A percentile compares a stretch with the other conserved stretches of the same genome.
Conservation (phyloP, 768 basidiomycete genomes). For the Kwoniella sp. region DNA sequence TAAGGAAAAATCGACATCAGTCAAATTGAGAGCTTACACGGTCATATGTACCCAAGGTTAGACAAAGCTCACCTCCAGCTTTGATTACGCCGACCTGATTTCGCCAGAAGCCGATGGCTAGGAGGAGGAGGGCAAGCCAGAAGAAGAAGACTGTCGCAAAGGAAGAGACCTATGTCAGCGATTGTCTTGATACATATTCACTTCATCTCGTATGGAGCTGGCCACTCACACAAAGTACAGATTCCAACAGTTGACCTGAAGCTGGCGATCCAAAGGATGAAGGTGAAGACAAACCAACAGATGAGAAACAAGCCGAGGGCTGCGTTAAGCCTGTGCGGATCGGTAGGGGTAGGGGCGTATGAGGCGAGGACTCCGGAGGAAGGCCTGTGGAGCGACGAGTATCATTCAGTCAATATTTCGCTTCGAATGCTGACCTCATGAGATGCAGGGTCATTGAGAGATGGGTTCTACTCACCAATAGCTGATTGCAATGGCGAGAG, state of each 20-base stretch:
- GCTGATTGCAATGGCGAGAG: constrained; percentile 14
- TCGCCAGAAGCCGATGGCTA: constrained; percentile 10
- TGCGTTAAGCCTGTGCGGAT: constrained; percentile 14
- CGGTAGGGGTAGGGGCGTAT: constrained; percentile 13
- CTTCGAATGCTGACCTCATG: no score
- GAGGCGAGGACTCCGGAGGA: constrained; percentile 15
- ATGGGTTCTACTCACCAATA: constrained; percentile 8
- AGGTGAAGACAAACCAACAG: constrained; percentile 22
- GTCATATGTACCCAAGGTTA: neutral
- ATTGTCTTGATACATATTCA: no score
- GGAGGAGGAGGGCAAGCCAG: constrained; percentile 18
- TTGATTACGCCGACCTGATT: constrained; percentile 17
- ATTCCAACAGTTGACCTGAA: constrained; percentile 16
- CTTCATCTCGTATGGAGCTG: no score
- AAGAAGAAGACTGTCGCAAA: constrained; percentile 17
- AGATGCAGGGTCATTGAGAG: neutral
- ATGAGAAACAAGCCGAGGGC: constrained; percentile 17
- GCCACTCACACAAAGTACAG: constrained; percentile 4
- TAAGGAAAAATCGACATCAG: neutral
- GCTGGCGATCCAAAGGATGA: constrained; percentile 14
- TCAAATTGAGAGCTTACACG: neutral
- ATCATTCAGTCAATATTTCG: no score
- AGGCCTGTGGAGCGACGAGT: no score
- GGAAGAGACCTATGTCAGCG: neutral
- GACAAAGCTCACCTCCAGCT: constrained; percentile 12